Evolutionary conservation across 352 stramenopile species (phyloP).

Genomic region (Blastocystis sp.): DNA sequence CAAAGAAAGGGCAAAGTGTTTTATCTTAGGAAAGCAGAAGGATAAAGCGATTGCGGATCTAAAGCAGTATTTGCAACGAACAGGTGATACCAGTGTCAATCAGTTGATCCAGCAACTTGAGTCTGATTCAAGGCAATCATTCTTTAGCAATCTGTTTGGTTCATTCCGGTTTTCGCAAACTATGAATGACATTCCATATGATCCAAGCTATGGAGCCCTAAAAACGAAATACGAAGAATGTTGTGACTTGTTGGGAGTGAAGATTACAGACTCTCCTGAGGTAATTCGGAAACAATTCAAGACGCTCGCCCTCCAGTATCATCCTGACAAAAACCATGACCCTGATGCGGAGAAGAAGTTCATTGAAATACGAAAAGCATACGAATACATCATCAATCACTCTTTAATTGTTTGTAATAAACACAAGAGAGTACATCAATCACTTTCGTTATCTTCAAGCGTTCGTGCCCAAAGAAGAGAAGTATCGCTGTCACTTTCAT

Average conservation of each 20-base stretch:
- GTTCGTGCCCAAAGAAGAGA: not conserved
- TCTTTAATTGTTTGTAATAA: not conserved
- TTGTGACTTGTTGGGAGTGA: conserved; percentile 27
- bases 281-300: conserved; percentile 20
- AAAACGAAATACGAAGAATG: conserved; percentile 35
- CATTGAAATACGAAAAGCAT: conserved; percentile 35
- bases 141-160: not conserved
- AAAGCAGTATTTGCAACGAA: not conserved
- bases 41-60: not conserved
- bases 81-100: not conserved
- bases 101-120: not conserved
- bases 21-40: not conserved
- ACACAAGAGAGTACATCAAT: not conserved
- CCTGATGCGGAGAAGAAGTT: not conserved
- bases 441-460: not conserved
- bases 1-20: not conserved
- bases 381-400: not conserved
- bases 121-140: not conserved
- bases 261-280: conserved; percentile 23
- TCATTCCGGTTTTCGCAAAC: not conserved
- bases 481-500: not conserved
- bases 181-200: not conserved
- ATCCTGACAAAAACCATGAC: conserved; percentile 34
- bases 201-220: not conserved
- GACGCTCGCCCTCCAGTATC: not conserved